A percentile compares a stretch with the other conserved stretches of the same genome.
These are phyloP conservation scores for Umbelopsis ramanniana DNA, from an alignment of 192 early-diverging fungal species.

Conservation along the genomic window DNA sequence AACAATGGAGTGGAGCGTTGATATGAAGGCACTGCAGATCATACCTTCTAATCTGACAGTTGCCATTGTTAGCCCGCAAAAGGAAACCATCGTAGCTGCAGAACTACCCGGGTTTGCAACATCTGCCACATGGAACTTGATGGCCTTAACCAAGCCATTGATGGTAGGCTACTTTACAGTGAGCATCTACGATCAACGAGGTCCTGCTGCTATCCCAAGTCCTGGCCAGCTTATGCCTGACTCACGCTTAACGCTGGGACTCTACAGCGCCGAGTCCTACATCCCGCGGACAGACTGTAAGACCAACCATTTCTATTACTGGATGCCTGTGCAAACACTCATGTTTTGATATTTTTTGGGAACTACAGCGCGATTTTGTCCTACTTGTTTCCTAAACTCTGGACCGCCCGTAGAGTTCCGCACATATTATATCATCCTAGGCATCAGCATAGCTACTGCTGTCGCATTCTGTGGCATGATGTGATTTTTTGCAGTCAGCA, in stretches of 20 bases:
- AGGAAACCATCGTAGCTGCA: constrained; percentile 32
- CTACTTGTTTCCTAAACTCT: constrained; percentile 28
- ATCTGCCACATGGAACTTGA: constrained; percentile 35
- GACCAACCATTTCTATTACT: neutral
- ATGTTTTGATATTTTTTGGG: neutral
- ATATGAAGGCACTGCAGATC: constrained; percentile 30
- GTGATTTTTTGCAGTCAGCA: neutral
- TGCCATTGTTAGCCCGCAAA: constrained; percentile 39
- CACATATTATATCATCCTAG: neutral
- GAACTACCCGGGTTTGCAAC: constrained; percentile 35
- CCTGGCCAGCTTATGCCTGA: constrained; percentile 44
- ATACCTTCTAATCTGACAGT: constrained; percentile 36
- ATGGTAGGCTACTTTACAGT: constrained; percentile 44
- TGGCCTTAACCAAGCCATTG: constrained; percentile 25
- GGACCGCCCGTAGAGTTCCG: neutral
- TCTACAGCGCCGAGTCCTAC: constrained; percentile 40
- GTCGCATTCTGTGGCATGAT: neutral
- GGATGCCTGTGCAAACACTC: neutral
- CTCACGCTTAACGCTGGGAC: constrained; percentile 27
- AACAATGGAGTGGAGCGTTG: constrained; percentile 38
- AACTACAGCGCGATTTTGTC: constrained; percentile 39
- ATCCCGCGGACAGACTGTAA: constrained; percentile 40
- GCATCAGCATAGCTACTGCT: neutral
- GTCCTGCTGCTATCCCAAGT: constrained; percentile 39
- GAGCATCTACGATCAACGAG: constrained; percentile 39